Evolutionary conservation across 2,329 filamentous ascomycete species (phyloP), one percentile per base, ranked within the genome.

Genomic region (Epichloe uncinata): DNA sequence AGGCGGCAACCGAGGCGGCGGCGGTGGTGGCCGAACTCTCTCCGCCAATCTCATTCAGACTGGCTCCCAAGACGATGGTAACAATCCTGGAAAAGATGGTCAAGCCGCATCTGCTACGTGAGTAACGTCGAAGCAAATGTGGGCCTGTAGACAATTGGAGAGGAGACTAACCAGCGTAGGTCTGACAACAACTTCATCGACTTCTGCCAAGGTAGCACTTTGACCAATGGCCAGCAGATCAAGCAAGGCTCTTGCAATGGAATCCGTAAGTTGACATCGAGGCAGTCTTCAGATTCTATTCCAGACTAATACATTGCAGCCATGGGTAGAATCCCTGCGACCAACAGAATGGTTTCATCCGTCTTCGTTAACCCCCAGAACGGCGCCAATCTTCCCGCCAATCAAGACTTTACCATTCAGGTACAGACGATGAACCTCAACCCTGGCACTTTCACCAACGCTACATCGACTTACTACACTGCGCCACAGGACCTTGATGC

Each of bases 181-280:
- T 77, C 81, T 56, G 53, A 66, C 16, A 67, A 69, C 67, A 82
- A 82, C 67, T 81, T 81, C 61, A 79, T 81, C 72, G 81, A 81
- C 70, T 79, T 80, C 62, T 81, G 78, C 60, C 52, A 63, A 4
- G 75, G 73, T 43, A 57, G 73, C 60, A 73, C 68, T 0, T 61
- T 80, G 45, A 83, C 80, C 54, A 79, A 84, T 58, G 81, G 80
- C 58, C 64, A 73, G 30, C 80, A 84, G 61, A 68, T 74, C 47
- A 69, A 68, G 52, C 63, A 56, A 4, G 81, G 81, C 18, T 84
- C 80, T 36, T 84, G 81, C 67, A 84, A 84, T 61, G 76, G 76
- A 60, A 73, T 81, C 56, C 66, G 75, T 77, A 70, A 63, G 45
- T 49, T 8, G 43, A n/a, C 16, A 26, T 42, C 38, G 5, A 48